Conservation (phyloP, 352 stramenopile species). For the Phytopythium sindhum region DNA sequence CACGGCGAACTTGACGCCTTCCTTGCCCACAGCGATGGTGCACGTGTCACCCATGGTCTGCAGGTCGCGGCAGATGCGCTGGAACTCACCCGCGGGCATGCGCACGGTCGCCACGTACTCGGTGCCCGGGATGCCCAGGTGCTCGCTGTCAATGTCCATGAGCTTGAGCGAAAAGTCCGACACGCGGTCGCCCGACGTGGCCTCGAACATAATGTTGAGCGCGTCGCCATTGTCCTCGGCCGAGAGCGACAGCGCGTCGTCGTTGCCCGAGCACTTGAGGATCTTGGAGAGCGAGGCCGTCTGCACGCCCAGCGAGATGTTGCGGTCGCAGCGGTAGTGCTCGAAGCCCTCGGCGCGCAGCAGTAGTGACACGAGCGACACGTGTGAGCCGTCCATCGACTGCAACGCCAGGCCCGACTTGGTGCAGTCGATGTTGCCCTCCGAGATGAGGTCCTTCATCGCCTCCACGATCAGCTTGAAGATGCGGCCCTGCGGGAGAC, state of each 20-base stretch:
- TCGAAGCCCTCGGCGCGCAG: slow-evolving; percentile 95
- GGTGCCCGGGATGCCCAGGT: slow-evolving; percentile 98
- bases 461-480: slow-evolving; percentile 99
- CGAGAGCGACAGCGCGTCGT: slow-evolving; percentile 98
- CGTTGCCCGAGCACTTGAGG: slow-evolving; percentile 98
- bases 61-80: slow-evolving; percentile 98
- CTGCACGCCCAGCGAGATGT: slow-evolving; percentile 97
- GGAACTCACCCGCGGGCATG: slow-evolving; percentile 97
- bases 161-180: slow-evolving; percentile 99
- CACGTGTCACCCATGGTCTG: slow-evolving; percentile 98
- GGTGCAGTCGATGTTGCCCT: slow-evolving; percentile 98
- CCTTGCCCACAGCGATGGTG: slow-evolving; percentile 95
- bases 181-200: slow-evolving; percentile 89
- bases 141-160: slow-evolving; percentile 99
- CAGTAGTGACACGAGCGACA: slow-evolving; percentile 96
- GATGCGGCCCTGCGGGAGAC: slow-evolving; percentile 94
- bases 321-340: slow-evolving; percentile 98
- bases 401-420: slow-evolving; percentile 92
- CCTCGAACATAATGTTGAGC: slow-evolving; percentile 98
- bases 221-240: slow-evolving; percentile 96
- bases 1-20: slow-evolving; percentile 97
- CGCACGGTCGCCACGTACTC: slow-evolving; percentile 96
- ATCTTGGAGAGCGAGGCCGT: slow-evolving; percentile 98
- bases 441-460: slow-evolving; percentile 99
- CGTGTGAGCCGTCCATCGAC: slow-evolving; percentile 99